Percentiles rank a stretch among this genome's conserved stretches.
These are phyloP conservation scores for Podospora pseudopauciseta DNA, from an alignment of 495 filamentous ascomycete genomes.

Conservation along the genomic window DNA sequence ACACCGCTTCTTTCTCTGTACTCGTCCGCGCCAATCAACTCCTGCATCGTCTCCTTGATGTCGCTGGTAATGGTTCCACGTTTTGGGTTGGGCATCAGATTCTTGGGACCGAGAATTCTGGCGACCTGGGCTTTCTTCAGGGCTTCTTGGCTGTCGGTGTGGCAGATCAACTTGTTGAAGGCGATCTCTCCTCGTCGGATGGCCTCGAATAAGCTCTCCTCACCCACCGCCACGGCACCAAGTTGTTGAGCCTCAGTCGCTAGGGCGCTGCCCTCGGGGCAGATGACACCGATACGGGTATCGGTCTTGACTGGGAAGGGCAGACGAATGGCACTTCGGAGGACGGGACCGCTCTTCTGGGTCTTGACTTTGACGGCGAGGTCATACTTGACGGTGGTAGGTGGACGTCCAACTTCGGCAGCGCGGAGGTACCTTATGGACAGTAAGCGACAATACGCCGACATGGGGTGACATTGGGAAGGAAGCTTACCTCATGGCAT, in stretches of 20 bases:
- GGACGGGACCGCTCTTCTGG: conserved; percentile 72
- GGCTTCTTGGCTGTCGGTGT: conserved; percentile 65
- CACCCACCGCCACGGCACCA: conserved; percentile 78
- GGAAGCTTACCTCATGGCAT: conserved; percentile 79
- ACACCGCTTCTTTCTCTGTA: conserved; percentile 85
- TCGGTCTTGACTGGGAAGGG: conserved; percentile 86
- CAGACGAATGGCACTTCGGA: conserved; percentile 82
- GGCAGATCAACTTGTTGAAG: conserved; percentile 87
- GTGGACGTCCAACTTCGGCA: conserved; percentile 80
- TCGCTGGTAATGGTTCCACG: conserved; percentile 81
- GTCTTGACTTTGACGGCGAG: conserved; percentile 74
- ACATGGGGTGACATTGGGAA: conserved; percentile 35
- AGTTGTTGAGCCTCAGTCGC: conserved; percentile 66
- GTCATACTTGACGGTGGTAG: conserved; percentile 77
- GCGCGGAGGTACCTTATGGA: conserved; percentile 75
- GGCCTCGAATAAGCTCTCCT: conserved; percentile 76
- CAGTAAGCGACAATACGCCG: conserved; percentile 31
- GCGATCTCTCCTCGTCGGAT: conserved; percentile 70
- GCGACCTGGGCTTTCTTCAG: conserved; percentile 76
- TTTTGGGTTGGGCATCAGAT: conserved; percentile 89
- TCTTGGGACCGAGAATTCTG: conserved; percentile 78
- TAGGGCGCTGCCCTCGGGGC: conserved; percentile 66
- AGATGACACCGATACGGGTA: conserved; percentile 81
- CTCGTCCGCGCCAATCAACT: conserved; percentile 75
- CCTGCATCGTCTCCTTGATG: conserved; percentile 63